Evolutionary conservation across 768 basidiomycete genomes (phyloP).

Genomic region (Tylopilus sp.): DNA sequence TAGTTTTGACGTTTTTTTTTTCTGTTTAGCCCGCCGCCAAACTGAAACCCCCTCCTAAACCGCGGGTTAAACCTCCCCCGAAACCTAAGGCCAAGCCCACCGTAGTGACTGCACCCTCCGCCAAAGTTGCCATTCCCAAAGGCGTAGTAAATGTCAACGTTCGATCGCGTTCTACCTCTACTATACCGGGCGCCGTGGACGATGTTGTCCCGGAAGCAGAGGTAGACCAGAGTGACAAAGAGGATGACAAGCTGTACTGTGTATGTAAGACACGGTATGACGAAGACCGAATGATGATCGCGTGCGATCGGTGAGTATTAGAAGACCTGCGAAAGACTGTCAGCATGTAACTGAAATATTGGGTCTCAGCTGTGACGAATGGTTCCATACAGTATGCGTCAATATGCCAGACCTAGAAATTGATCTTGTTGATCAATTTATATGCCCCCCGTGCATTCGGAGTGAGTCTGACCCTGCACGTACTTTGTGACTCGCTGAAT

Average conservation of each 20-base stretch:
- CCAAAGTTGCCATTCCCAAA: slow-evolving; percentile 22
- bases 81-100: slow-evolving; percentile 28
- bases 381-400: slow-evolving; percentile 90
- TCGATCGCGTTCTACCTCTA: slow-evolving; percentile 70
- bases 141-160: slow-evolving; percentile 27
- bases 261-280: slow-evolving; percentile 86
- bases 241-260: slow-evolving; percentile 72
- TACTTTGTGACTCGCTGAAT: neutral
- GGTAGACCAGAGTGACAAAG: slow-evolving; percentile 40
- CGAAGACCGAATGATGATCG: slow-evolving; percentile 88
- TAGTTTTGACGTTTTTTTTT: neutral
- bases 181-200: slow-evolving; percentile 50
- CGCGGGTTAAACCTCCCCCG: slow-evolving; percentile 28
- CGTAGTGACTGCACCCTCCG: slow-evolving; percentile 7
- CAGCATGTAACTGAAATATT: neutral
- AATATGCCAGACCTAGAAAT: slow-evolving; percentile 76
- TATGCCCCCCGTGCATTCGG: slow-evolving; percentile 76
- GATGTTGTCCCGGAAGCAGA: slow-evolving; percentile 47
- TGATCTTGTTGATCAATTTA: slow-evolving; percentile 89
- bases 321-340: neutral
- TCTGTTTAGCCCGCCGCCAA: slow-evolving; percentile 20
- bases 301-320: slow-evolving; percentile 75
- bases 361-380: slow-evolving; percentile 78
- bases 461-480: slow-evolving; percentile 48
- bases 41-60: slow-evolving; percentile 30